phyloP scores from a whole-genome alignment of 495 filamentous ascomycete species.

The Rostrohypoxylon terebratum region DNA sequence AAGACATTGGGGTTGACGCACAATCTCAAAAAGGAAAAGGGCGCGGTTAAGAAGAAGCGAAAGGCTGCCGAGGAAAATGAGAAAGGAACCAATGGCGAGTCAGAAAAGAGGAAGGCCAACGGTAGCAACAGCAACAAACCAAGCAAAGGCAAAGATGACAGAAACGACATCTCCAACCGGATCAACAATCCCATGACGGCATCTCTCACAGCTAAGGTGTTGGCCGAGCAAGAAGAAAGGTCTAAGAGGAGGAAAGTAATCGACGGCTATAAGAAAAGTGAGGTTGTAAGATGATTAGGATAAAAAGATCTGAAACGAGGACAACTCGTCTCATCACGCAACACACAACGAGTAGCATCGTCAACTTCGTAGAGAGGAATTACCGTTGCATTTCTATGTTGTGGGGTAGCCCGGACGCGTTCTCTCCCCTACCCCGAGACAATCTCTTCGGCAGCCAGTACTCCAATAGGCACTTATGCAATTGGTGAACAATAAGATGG shows the following conservation, averaged over 20 bases:
- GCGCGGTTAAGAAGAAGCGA: constrained; percentile 69
- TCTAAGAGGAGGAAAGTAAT: constrained; percentile 81
- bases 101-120: constrained; percentile 38
- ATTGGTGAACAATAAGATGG: neutral
- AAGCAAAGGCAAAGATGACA: constrained; percentile 43
- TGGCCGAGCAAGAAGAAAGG: constrained; percentile 84
- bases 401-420: too few relatives aligned
- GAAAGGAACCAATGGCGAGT: constrained; percentile 35
- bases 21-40: constrained; percentile 91
- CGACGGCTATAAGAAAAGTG: constrained; percentile 26
- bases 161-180: constrained; percentile 51
- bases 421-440: neutral
- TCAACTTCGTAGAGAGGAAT: neutral
- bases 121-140: constrained; percentile 29
- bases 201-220: constrained; percentile 81
- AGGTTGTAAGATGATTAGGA: constrained; percentile 24
- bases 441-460: neutral
- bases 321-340: neutral
- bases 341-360: constrained; percentile 8
- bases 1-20: constrained; percentile 81
- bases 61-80: constrained; percentile 60
- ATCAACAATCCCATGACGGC: constrained; percentile 92
- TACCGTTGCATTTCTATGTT: neutral
- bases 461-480: neutral
- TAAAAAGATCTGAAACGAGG: neutral